Conservation (phyloP, 192 early-diverging fungal species). For the Umbelopsis sp. region DNA sequence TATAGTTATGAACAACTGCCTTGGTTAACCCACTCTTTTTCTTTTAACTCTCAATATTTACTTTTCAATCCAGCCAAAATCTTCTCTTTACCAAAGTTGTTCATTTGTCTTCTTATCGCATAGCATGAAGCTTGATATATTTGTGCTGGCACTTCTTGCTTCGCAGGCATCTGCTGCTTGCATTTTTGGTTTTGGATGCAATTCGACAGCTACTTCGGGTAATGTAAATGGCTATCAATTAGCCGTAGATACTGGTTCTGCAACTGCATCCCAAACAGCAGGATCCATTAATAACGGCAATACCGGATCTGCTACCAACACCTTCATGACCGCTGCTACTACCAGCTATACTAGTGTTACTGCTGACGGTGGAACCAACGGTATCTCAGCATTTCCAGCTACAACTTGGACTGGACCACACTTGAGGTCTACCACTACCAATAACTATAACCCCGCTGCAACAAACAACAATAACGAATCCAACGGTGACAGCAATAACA, state of each 20-base stretch:
- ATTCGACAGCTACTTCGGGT: not conserved
- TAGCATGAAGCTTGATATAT: not conserved
- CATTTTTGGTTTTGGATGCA: not conserved
- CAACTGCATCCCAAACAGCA: not conserved
- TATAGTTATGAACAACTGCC: not conserved
- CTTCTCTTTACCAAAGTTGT: too few relatives aligned
- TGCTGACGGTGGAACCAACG: constrained; percentile 4
- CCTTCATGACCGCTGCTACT: not conserved
- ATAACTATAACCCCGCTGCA: not conserved
- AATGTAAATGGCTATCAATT: not conserved
- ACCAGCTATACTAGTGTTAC: not conserved
- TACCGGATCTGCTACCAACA: not conserved
- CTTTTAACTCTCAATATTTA: not conserved
- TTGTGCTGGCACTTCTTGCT: not conserved
- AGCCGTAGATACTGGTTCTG: not conserved
- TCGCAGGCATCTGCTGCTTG: not conserved
- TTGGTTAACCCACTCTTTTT: not conserved
- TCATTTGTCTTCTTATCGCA: not conserved
- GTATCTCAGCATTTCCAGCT: constrained; percentile 1
- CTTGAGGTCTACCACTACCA: not conserved
- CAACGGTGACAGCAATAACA: not conserved
- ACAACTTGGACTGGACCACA: constrained; percentile 2
- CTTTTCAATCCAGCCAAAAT: too few relatives aligned
- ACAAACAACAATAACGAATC: not conserved
- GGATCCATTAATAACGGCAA: not conserved